phyloP scores from a whole-genome alignment of 2,329 filamentous ascomycete species.

The Diaporthe citriasiana region DNA sequence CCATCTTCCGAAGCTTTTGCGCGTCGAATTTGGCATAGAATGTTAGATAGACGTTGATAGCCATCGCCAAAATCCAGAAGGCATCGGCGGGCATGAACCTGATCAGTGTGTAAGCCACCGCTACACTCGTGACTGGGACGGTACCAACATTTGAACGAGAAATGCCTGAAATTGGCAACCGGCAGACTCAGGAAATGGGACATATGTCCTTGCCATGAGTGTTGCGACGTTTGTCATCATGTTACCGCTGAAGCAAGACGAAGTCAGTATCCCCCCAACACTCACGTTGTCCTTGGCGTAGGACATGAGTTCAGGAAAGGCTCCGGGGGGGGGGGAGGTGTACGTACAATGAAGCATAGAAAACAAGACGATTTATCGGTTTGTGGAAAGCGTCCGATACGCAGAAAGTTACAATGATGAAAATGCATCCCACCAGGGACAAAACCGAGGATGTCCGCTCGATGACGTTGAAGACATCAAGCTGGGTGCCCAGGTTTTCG shows the following conservation, averaged over 20 bases:
- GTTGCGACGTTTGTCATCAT: conserved; percentile 83
- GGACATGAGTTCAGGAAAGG: background rate
- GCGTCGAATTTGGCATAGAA: conserved; percentile 83
- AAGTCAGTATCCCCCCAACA: conserved; percentile 8
- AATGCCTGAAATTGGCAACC: conserved; percentile 82
- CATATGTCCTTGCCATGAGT: conserved; percentile 75
- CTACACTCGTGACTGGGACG: background rate
- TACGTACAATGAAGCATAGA: conserved; percentile 78
- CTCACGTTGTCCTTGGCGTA: background rate
- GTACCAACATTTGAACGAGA: conserved; percentile 82
- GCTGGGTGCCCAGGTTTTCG: conserved; percentile 51
- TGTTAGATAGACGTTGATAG: conserved; percentile 85
- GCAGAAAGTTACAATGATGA: conserved; percentile 80
- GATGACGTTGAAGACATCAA: conserved; percentile 70
- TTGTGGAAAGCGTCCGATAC: conserved; percentile 81
- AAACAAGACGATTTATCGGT: conserved; percentile 88
- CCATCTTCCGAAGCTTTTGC: conserved; percentile 73
- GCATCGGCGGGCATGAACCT: conserved; percentile 86
- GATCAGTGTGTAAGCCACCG: conserved; percentile 24
- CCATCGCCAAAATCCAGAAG: conserved; percentile 85
- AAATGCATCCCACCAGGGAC: conserved; percentile 77
- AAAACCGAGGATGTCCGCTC: conserved; percentile 79
- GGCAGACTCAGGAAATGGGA: conserved; percentile 61
- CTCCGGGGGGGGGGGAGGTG: background rate
- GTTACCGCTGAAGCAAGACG: conserved; percentile 67